Evolutionary conservation across 2,329 filamentous ascomycete species (phyloP), one percentile per base, ranked within the genome.

Genomic region (Pseudogymnoascus sp.): DNA sequence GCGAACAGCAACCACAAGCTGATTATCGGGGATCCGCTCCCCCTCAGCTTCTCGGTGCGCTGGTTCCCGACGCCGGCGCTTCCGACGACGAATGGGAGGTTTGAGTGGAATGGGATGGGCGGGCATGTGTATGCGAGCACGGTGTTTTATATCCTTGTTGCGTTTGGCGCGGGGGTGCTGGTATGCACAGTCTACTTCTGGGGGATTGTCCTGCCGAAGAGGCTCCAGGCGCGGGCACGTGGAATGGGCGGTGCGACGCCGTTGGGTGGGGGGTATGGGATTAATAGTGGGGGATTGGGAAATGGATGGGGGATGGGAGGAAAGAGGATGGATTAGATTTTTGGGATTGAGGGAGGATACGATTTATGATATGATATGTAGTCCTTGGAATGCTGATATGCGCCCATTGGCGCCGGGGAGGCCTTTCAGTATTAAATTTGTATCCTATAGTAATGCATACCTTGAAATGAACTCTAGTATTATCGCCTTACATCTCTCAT

Each of bases 11-110:
- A 62, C 42, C 62, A 59, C 37, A 72, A 73, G 70, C 83, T 97
- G 59, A 85, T 97, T 33, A 96, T 97, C 67, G 93, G 93, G 11
- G 93, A 97, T 75, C 84, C 89, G 4, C 75, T 97, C 64, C 88
- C 90, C 0, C 79, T 97, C 69, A 82, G 80, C 50, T 90, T 97
- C 71, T 89, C 86, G 42, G 88, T 97, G 13, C 81, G 91, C 50
- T 97, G 95, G 95, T 95, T 93, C 74, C 88, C 89, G 0, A 89
- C 84, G 23, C 88, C 89, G 0, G 79, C 82, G 38, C 78, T 93
- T 67, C 90, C 89, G 67, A 83, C 82, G 73, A 84, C 80, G n/a
- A 85, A 86, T 73, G 85, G 85, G 10, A 79, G 77, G 65, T 83
- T 88, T 5, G 83, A 86, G 74, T 88, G 85, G 85, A 79, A 82